Evolutionary conservation across 1,284 basidiomycete genomes (phyloP).

Genomic region (Ganoderma multipileum): DNA sequence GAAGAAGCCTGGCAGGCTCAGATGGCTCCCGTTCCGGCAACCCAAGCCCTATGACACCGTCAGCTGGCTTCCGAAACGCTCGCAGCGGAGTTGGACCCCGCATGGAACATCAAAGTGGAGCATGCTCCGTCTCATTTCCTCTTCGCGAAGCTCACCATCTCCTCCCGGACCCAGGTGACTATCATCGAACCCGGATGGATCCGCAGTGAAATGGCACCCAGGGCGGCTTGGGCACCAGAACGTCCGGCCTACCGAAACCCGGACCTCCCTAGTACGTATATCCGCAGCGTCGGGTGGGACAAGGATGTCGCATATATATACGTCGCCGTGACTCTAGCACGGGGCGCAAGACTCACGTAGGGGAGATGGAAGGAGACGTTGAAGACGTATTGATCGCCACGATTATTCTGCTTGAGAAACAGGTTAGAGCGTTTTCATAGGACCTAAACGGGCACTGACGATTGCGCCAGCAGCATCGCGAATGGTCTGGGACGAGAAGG

Average conservation of each 20-base stretch:
- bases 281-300: conserved; percentile 1
- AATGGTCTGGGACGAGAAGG: no score
- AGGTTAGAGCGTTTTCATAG: no score
- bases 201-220: conserved; percentile 7
- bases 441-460: no score
- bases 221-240: conserved; percentile 12
- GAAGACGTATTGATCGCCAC: no score
- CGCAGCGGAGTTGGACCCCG: conserved; percentile 41
- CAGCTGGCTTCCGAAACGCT: conserved; percentile 35
- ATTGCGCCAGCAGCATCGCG: no score
- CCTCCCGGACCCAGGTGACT: conserved; percentile 4
- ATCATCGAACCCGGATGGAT: conserved; percentile 22
- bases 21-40: background rate
- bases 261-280: conserved; percentile 6
- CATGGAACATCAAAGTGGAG: conserved; percentile 49
- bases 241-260: conserved; percentile 25
- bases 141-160: background rate
- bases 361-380: no score
- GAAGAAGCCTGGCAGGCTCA: background rate
- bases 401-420: no score
- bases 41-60: background rate
- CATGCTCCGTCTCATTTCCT: background rate
- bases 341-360: no score
- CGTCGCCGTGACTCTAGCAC: no score
- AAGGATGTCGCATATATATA: background rate